Evolutionary conservation across 805 yeast genomes (phyloP), one percentile per base, ranked within the genome.

Genomic region (Dipodascus albidus): DNA sequence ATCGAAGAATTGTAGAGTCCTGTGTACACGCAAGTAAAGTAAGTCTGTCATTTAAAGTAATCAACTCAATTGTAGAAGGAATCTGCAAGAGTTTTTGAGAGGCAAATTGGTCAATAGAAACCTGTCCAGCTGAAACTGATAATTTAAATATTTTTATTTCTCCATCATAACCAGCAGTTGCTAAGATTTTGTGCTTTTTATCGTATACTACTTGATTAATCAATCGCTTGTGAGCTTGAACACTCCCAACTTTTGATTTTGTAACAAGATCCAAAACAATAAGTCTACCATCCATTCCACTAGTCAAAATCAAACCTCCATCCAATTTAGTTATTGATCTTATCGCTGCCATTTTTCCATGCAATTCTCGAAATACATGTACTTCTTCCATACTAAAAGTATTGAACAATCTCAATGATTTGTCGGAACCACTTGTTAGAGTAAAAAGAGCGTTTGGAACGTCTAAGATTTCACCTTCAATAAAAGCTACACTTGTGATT

Each of bases 251-350:
- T 9, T 51, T 20, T 1, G 54, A 57, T 2, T 53, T 53, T 3
- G 57, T 54, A 2, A 31, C 51, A 3, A 64, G 35, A 20, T 58
- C 52, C 20, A 63, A 58, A 22, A 69, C 58, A 48, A 64, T 64
- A 1, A 74, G 59, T 38, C 61, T 64, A 4, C 85, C 85, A 62
- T 78, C 74, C 80, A 80, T 78, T 0, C 81, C 83, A 49, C 77
- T 75, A 14, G 75, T 62, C 4, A 75, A 53, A 0, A 77, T 54
- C 9, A 67, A 52, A 2, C 61, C 58, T 4, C 60, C 62, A 3
- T 58, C 55, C 8, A 71, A 21, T 17, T 33, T 35, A 3, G 50
- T 17, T 2, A 58, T 48, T 17, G 50, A 41, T 8, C 58, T 48
- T 11, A 54, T 49, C 14, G 59, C 55, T 2, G 59, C 38, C 33